These are phyloP conservation scores for Paecilomyces formosus DNA, from an alignment of 2,329 filamentous ascomycete species.

Conservation along the genomic window DNA sequence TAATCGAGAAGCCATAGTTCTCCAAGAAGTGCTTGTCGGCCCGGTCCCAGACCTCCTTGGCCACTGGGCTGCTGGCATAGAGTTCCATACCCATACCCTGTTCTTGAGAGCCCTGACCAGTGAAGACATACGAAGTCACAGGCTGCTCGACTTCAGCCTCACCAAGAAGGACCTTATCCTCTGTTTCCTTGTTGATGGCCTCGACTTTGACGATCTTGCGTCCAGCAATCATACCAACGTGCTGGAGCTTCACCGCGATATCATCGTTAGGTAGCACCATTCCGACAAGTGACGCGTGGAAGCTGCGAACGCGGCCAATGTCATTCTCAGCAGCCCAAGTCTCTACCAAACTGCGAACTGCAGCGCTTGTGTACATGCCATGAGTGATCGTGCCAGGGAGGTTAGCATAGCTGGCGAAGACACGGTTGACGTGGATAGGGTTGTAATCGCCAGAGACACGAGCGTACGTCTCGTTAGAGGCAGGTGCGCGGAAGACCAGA, in stretches of 20 bases:
- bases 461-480: slow-evolving; percentile 96
- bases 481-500: slow-evolving; percentile 79
- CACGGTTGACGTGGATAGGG: slow-evolving; percentile 94
- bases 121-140: slow-evolving; percentile 94
- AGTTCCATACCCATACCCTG: slow-evolving; percentile 99
- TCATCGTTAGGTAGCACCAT: slow-evolving; percentile 98
- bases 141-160: slow-evolving; percentile 98
- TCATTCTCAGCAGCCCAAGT: slow-evolving; percentile 99
- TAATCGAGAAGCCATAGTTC: slow-evolving; percentile 97
- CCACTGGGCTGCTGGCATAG: slow-evolving; percentile 86
- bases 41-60: slow-evolving; percentile 95
- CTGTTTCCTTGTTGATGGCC: slow-evolving; percentile 87
- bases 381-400: slow-evolving; percentile 96
- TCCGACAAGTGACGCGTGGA: slow-evolving; percentile 92
- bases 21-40: slow-evolving; percentile 98
- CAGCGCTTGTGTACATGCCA: slow-evolving; percentile 98
- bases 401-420: slow-evolving; percentile 93
- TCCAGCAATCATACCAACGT: slow-evolving; percentile 94
- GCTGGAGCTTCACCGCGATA: slow-evolving; percentile 89
- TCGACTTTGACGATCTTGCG: slow-evolving; percentile 99
- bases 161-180: slow-evolving; percentile 90
- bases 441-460: slow-evolving; percentile 98
- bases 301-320: slow-evolving; percentile 91
- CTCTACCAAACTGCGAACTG: slow-evolving; percentile 91
- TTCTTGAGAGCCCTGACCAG: slow-evolving; percentile 95